Base-by-base conservation (phyloP, 2,329 filamentous ascomycete species). In the Cladorrhinum sp. region DNA sequence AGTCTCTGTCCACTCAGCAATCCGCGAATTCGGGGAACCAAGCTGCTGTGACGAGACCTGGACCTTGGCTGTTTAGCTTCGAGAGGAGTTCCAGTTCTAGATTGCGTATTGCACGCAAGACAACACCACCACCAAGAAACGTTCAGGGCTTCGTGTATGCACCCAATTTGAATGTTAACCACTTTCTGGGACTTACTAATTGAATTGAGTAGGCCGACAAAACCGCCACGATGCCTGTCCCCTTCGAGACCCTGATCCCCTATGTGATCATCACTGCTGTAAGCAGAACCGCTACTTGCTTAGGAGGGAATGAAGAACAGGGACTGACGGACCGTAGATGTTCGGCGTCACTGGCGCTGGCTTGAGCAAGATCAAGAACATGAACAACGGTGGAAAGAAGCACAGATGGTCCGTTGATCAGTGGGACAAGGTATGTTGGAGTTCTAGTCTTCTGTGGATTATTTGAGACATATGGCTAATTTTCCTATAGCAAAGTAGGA, bases 181-280 rank as follows among this genome's bases (percentile, higher is more conserved):
- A 1, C 18, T 33, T 54, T 10, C 26, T 1, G 2, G 26, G 2
- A 3, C 2, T 10, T 23, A 12, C 67, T 69, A 56, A 69, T 54
- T 4, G 42, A 62, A 67, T 57, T 61, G 42, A 59, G 26, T 42
- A 63, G 65, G 60, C 60, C 58, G 60, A 62, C 30, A 53, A 65
- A 59, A 65, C 66, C 62, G 64, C 64, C 74, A 74, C 71, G 57
- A 88, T 88, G 85, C 82, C 82, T 62, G 76, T 88, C 65, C 85
- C 85, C 53, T 88, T 87, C 76, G 85, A 88, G 75, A 77, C 84
- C 55, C 71, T 88, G 66, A 78, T 88, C 74, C 85, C 85, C 49
- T 87, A 87, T 74, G 85, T 77, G 74, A 86, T 88, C 79, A 83
- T 87, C 73, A 73, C 84, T 69, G 79, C 75, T 71, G 85, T 87